Conservation (phyloP, 345 rosid species). For the Brassica nigra region DNA sequence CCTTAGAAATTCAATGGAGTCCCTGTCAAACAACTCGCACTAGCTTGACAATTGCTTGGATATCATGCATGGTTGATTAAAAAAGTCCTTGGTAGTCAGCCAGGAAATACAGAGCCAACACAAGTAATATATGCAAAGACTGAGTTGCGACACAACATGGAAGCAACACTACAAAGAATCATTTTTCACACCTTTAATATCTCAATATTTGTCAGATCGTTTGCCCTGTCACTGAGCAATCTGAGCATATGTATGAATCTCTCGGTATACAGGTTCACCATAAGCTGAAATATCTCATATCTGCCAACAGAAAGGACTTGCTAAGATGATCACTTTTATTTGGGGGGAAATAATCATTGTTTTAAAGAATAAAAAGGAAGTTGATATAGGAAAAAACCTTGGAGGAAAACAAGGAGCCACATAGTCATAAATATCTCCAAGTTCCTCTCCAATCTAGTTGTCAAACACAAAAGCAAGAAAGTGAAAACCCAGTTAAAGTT, state of each 20-base stretch:
- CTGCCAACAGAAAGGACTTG: slow-evolving; percentile 56
- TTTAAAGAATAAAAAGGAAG: neutral
- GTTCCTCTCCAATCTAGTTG: slow-evolving; percentile 93
- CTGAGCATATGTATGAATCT: slow-evolving; percentile 99
- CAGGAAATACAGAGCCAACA: slow-evolving; percentile 17
- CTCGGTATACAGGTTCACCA: slow-evolving; percentile 99
- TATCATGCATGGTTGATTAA: slow-evolving; percentile 23
- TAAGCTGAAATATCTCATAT: slow-evolving; percentile 98
- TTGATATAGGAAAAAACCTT: slow-evolving; percentile 43
- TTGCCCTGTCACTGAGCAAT: slow-evolving; percentile 94
- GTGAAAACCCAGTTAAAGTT: neutral
- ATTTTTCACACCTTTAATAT: slow-evolving; percentile 75
- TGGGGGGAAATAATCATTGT: neutral
- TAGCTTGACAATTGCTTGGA: slow-evolving; percentile 12
- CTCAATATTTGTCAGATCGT: slow-evolving; percentile 90
- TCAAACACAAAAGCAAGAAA: slow-evolving; percentile 34
- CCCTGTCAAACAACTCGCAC: slow-evolving; percentile 18
- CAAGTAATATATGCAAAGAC: slow-evolving; percentile 1
- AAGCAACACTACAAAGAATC: slow-evolving; percentile 13
- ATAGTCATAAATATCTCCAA: slow-evolving; percentile 96
- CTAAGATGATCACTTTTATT: slow-evolving; percentile 3
- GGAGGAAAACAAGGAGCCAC: slow-evolving; percentile 99
- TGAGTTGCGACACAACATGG: slow-evolving; percentile 18
- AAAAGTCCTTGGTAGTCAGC: neutral
- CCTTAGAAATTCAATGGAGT: neutral